These are phyloP conservation scores for Botryotinia globosa DNA, from an alignment of 2,329 filamentous ascomycete species.

Conservation along the genomic window DNA sequence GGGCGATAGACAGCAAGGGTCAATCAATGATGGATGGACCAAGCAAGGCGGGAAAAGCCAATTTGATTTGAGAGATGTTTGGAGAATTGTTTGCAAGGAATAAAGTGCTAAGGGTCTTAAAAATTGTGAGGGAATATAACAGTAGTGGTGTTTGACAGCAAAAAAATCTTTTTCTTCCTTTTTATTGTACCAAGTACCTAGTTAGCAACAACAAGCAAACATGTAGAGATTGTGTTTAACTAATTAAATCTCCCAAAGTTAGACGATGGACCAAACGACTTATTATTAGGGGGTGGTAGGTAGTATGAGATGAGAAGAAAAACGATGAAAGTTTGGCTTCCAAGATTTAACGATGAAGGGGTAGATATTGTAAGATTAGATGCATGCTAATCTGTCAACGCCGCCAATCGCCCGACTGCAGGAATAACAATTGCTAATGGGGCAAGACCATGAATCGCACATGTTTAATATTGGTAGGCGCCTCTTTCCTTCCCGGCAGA, in stretches of 20 bases:
- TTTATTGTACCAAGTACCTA: background rate
- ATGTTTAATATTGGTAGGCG: background rate
- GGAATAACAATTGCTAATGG: background rate
- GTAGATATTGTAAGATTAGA: background rate
- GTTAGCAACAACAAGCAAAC: slow-evolving; percentile 6
- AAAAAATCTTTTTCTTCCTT: background rate
- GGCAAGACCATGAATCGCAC: background rate
- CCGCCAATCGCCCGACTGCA: slow-evolving; percentile 8
- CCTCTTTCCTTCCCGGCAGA: background rate
- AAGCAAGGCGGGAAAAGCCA: slow-evolving; percentile 13
- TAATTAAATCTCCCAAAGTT: slow-evolving; percentile 1
- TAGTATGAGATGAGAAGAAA: background rate
- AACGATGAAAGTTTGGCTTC: background rate
- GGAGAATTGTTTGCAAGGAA: slow-evolving; percentile 6
- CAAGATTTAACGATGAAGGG: slow-evolving; percentile 11
- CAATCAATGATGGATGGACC: background rate
- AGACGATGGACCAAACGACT: background rate
- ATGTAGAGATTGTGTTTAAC: background rate
- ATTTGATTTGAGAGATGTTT: background rate
- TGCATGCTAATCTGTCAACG: slow-evolving; percentile 1
- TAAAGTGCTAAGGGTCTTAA: background rate
- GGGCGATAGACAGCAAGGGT: slow-evolving; percentile 6
- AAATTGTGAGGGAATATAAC: background rate
- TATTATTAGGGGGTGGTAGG: background rate
- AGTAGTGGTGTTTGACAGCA: background rate